These are phyloP conservation scores for Fraxinus sp. DNA, from an alignment of 305 asterid species.

Conservation along the genomic window DNA sequence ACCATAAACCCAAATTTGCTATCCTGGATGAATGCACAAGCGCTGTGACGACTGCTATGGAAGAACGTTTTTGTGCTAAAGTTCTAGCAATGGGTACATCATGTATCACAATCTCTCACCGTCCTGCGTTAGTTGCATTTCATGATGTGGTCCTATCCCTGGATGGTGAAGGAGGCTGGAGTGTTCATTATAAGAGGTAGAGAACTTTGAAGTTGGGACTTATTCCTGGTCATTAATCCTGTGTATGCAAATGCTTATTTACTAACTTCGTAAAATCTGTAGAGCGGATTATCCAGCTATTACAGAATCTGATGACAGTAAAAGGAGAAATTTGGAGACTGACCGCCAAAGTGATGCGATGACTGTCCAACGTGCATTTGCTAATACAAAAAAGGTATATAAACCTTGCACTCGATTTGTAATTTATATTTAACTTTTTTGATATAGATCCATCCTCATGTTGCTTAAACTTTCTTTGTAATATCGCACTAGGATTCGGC, in stretches of 20 bases:
- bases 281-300: constrained; percentile 67
- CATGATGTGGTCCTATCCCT: constrained; percentile 93
- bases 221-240: constrained; percentile 9
- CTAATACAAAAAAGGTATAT: constrained; percentile 64
- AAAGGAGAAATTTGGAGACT: constrained; percentile 53
- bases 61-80: constrained; percentile 92
- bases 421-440: constrained; percentile 19
- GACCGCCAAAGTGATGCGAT: constrained; percentile 88
- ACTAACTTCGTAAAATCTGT: constrained; percentile 26
- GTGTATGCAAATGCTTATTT: constrained; percentile 19
- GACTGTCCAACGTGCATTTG: constrained; percentile 93
- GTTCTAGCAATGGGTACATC: constrained; percentile 99
- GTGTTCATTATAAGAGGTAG: constrained; percentile 77
- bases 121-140: constrained; percentile 99
- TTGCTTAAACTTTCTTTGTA: constrained; percentile 29
- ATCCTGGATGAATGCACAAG: constrained; percentile 98
- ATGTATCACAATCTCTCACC: constrained; percentile 96
- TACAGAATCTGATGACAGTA: constrained; percentile 54
- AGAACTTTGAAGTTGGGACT: constrained; percentile 24
- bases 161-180: constrained; percentile 99
- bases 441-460: constrained; percentile 22
- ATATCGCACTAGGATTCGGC: constrained; percentile 56
- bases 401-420: constrained; percentile 15
- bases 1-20: constrained; percentile 96
- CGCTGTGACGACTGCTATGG: constrained; percentile 99